A percentile compares a stretch with the other conserved stretches of the same genome.
Evolutionary conservation across 2,329 filamentous ascomycete genomes (phyloP).

Genomic region (Fusarium sp.): DNA sequence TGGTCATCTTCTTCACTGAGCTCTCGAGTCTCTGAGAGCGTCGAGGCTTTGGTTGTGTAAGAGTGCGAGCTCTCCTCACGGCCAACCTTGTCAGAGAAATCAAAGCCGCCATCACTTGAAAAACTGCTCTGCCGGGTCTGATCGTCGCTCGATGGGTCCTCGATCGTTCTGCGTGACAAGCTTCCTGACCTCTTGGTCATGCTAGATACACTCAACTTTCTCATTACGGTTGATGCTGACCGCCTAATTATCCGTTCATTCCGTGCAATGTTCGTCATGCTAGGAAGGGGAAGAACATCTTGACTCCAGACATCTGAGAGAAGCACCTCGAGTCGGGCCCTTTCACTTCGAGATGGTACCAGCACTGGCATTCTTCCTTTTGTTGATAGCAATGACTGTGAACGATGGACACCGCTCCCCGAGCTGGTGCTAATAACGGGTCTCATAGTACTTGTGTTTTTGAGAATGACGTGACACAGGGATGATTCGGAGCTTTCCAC

Average conservation of each 20-base stretch:
- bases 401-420: constrained; percentile 74
- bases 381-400: constrained; percentile 81
- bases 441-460: constrained; percentile 81
- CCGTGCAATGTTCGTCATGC: constrained; percentile 75
- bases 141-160: constrained; percentile 4
- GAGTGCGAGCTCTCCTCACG: constrained; percentile 23
- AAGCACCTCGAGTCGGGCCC: constrained; percentile 79
- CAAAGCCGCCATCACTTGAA: constrained; percentile 26
- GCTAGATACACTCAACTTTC: constrained; percentile 86
- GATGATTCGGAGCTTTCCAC: constrained; percentile 77
- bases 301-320: constrained; percentile 87
- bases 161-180: constrained; percentile 46
- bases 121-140: constrained; percentile 23
- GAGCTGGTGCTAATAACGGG: constrained; percentile 58
- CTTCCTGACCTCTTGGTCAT: constrained; percentile 79
- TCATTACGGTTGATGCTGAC: constrained; percentile 88
- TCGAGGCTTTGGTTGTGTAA: constrained; percentile 18
- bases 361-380: constrained; percentile 76
- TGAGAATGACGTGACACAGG: constrained; percentile 83
- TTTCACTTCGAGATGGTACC: constrained; percentile 78
- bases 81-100: constrained; percentile 10
- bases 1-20: constrained; percentile 7
- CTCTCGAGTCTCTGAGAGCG: constrained; percentile 18
- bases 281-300: constrained; percentile 83
- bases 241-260: constrained; percentile 79